Base-by-base conservation (phyloP, 208 protist species). In the Trypanosoma avium region DNA sequence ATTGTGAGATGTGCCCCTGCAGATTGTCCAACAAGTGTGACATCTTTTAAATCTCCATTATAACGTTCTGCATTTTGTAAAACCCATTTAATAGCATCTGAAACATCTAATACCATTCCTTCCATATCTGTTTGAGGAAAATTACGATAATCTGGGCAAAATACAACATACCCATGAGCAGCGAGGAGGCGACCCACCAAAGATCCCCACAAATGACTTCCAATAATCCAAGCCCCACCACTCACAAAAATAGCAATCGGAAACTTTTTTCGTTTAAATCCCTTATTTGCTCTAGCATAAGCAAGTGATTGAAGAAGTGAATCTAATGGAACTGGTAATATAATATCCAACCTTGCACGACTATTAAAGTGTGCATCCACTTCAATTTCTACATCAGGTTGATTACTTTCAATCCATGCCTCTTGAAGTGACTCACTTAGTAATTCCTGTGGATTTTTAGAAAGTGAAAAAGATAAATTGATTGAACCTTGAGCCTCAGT, bases 61-160 rank as follows among this genome's bases (percentile, higher is more conserved):
- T 93, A 95, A 40, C 86, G 81, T 69, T 83, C 83, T 22, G 86
- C 86, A 75, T 95, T 93, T 63, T 77, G 73, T 50, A 95, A 57
- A 68, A 93, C 86, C 89, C 89, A 96, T 42, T 67, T 70, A 47
- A 96, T 80, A 40, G 91, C 88, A 48, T 94, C 91, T 10, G 84
- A 92, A 22, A 93, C 75, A 68, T 96, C 90, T 26, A 89, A 73
- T 66, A 83, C 84, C 90, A 96, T 96, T 42, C 86, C 90, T 61
- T 91, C 86, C 86, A 96, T 84, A 59, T 82, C 83, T 33, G 84
- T 92, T 77, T 94, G 88, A 30, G 91, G 91, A 61, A 94, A 96
- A 81, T 96, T 96, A 52, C 91, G 87, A 75, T 96, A 96, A 83
- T 96, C 91, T 9, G 91, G 91, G 72, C 84, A 91, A 75, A 96